Conservation (phyloP, 1,284 basidiomycete species). For the Leccinum pachyderme region DNA sequence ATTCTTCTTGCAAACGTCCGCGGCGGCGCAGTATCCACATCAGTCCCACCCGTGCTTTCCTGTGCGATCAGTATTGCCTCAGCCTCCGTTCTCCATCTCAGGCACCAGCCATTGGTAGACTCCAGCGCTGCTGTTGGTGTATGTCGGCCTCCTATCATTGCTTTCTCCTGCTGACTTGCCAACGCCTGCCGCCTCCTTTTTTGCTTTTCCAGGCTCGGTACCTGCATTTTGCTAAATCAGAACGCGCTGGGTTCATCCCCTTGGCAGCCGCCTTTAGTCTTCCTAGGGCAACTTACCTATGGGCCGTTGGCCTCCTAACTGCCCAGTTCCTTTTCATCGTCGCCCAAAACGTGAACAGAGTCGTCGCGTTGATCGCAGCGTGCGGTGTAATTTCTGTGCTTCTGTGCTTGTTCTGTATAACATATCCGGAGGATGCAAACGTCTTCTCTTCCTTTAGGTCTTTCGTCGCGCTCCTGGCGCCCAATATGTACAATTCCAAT, state of each 20-base stretch:
- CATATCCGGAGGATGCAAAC: slow-evolving; percentile 20
- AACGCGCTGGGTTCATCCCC: slow-evolving; percentile 23
- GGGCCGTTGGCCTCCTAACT: slow-evolving; percentile 24
- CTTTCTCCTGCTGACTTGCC: slow-evolving; percentile 1
- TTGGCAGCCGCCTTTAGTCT: slow-evolving; percentile 29
- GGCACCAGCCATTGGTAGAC: slow-evolving; percentile 22
- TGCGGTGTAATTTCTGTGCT: slow-evolving; percentile 16
- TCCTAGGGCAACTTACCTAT: slow-evolving; percentile 28
- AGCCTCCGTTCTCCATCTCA: slow-evolving; percentile 29
- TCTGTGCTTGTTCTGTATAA: slow-evolving; percentile 13
- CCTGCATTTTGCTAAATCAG: slow-evolving; percentile 20
- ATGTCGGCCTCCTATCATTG: slow-evolving; percentile 7
- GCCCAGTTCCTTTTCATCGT: slow-evolving; percentile 25
- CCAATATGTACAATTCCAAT: slow-evolving; percentile 8
- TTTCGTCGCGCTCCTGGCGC: slow-evolving; percentile 6
- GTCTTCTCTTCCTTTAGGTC: background rate
- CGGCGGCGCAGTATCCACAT: slow-evolving; percentile 21
- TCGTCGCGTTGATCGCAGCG: slow-evolving; percentile 14
- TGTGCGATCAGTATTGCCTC: slow-evolving; percentile 27
- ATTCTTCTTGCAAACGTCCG: slow-evolving; percentile 26
- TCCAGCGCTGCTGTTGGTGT: slow-evolving; percentile 27
- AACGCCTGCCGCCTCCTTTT: background rate
- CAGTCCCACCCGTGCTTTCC: slow-evolving; percentile 26
- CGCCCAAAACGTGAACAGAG: slow-evolving; percentile 9
- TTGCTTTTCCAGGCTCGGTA: slow-evolving; percentile 23